A percentile compares a stretch with the other conserved stretches of the same genome.
Evolutionary conservation across 257 asterid genomes (phyloP).

Genomic region (Penstemon davidsonii): DNA sequence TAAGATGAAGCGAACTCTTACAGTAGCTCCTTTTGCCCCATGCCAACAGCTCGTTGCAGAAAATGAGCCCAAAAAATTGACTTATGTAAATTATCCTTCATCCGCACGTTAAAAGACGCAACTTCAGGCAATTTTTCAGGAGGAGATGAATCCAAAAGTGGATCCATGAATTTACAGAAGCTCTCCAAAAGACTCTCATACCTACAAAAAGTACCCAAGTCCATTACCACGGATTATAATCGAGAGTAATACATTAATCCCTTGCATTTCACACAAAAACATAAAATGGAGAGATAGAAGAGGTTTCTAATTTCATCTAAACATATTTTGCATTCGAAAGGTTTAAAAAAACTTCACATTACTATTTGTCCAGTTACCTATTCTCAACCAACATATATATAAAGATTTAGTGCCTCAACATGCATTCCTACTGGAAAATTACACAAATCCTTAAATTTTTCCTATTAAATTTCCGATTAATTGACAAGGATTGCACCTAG

Average conservation of each 20-base stretch:
- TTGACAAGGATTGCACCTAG: slow-evolving; percentile 39
- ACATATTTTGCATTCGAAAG: too few species aligned
- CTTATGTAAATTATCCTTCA: slow-evolving; percentile 64
- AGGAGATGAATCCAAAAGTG: slow-evolving; percentile 75
- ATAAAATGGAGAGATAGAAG: not conserved
- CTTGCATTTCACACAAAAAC: not conserved
- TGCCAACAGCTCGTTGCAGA: slow-evolving; percentile 55
- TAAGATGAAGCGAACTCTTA: slow-evolving; percentile 42
- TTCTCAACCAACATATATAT: too few species aligned
- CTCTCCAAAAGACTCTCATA: slow-evolving; percentile 71
- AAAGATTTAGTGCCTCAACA: not conserved
- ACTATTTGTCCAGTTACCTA: too few species aligned
- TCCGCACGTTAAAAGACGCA: slow-evolving; percentile 55
- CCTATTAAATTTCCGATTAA: too few species aligned
- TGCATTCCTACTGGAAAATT: not conserved
- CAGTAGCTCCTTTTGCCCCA: slow-evolving; percentile 91
- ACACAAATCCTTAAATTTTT: not conserved
- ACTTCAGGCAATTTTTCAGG: slow-evolving; percentile 65
- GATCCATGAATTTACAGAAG: slow-evolving; percentile 84
- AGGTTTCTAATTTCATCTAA: too few species aligned
- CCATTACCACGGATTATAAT: not conserved
- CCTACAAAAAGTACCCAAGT: slow-evolving; percentile 39
- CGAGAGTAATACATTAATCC: slow-evolving; percentile 8
- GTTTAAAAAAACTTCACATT: too few species aligned
- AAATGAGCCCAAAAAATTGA: slow-evolving; percentile 77